Evolutionary conservation across 148 eudicot species (phyloP).

Genomic region (Nepenthes mirabilis): DNA sequence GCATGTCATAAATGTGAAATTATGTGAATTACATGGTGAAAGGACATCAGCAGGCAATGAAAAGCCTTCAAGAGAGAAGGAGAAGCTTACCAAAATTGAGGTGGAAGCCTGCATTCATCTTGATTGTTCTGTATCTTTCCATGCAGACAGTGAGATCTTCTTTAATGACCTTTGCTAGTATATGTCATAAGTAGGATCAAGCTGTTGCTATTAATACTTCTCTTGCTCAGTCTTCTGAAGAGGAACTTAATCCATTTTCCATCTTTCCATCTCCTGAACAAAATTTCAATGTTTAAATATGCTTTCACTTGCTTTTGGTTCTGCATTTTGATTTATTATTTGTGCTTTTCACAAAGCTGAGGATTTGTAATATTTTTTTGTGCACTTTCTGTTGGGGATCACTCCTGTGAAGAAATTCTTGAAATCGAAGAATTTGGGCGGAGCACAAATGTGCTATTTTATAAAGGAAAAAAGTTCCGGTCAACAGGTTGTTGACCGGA

Average conservation of each 20-base stretch:
- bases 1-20: conserved; percentile 61
- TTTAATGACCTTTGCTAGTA: background rate
- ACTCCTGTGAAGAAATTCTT: too few relatives aligned
- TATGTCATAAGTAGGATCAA: conserved; percentile 34
- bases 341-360: background rate
- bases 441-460: too few relatives aligned
- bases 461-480: too few relatives aligned
- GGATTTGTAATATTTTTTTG: background rate
- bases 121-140: background rate
- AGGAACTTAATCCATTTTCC: conserved; percentile 69
- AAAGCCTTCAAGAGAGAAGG: conserved; percentile 81
- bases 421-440: too few relatives aligned
- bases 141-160: background rate
- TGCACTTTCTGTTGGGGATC: too few relatives aligned
- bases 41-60: conserved; percentile 92
- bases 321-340: background rate
- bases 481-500: too few relatives aligned
- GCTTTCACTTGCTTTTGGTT: background rate
- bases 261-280: conserved; percentile 77
- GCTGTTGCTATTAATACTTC: conserved; percentile 18
- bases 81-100: conserved; percentile 76
- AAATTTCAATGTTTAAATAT: conserved; percentile 51
- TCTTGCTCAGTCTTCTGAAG: conserved; percentile 56
- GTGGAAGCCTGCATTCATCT: conserved; percentile 14
- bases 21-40: conserved; percentile 58